Conservation (phyloP, 176 grass and related monocot species). For the Aegilops umbellulata region DNA sequence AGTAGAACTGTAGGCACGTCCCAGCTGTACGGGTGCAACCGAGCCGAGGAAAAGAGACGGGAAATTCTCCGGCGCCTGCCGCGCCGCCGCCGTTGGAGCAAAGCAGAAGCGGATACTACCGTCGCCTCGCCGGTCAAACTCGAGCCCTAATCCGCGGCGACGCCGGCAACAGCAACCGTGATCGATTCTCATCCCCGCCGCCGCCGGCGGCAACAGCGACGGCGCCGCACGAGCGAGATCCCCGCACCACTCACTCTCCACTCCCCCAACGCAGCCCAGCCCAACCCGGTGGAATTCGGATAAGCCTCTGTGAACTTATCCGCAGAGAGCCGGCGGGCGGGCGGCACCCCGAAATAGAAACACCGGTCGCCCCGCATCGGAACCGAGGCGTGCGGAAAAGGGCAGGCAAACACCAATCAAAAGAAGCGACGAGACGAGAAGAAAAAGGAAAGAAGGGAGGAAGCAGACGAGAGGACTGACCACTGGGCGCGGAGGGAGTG, state of each 20-base stretch:
- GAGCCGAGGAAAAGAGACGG: background rate
- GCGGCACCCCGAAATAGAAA: conserved; percentile 27
- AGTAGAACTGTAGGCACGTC: background rate
- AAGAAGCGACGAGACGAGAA: background rate
- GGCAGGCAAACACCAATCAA: conserved; percentile 32
- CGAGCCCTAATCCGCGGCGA: background rate
- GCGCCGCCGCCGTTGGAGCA: background rate
- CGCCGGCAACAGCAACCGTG: background rate
- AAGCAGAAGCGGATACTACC: too few relatives aligned
- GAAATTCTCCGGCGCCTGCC: background rate
- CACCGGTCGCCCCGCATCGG: conserved; percentile 11
- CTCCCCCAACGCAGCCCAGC: background rate
- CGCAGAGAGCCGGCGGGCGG: too few relatives aligned
- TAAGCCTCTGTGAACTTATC: background rate
- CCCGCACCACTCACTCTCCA: background rate
- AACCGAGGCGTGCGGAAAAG: conserved; percentile 13
- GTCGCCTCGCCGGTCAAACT: background rate
- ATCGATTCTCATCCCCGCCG: background rate
- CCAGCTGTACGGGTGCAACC: background rate
- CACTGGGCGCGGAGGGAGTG: conserved; percentile 20
- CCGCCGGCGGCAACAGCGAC: too few relatives aligned
- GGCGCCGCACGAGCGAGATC: background rate
- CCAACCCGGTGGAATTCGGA: conserved; percentile 12
- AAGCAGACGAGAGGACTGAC: conserved; percentile 19
- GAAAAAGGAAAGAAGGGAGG: background rate